Percentiles rank a stretch among this genome's conserved stretches.
Conservation (phyloP, 2,329 filamentous ascomycete genomes). For the Colletotrichum sansevieriae region DNA sequence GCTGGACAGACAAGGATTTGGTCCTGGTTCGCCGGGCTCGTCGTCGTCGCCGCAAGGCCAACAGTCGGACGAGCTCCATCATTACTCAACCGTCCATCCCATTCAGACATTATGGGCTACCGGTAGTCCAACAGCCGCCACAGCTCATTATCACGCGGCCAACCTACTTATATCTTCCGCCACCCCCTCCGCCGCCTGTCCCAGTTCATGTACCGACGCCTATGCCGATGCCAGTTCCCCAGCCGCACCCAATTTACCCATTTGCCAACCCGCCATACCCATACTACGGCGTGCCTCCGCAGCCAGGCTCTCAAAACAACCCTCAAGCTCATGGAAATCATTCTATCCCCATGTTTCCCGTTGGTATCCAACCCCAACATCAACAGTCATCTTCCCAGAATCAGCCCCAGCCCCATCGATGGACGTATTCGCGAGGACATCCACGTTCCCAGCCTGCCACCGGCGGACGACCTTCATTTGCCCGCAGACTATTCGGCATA, state of each 20-base stretch:
- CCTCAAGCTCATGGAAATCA: background rate
- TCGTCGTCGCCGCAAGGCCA: conserved; percentile 3
- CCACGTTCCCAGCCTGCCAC: conserved; percentile 4
- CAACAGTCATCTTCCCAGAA: background rate
- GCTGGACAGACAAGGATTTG: conserved; percentile 27
- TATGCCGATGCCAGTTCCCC: conserved; percentile 28
- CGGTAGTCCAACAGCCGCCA: conserved; percentile 2
- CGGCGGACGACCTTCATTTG: conserved; percentile 15
- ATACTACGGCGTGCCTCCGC: conserved; percentile 7
- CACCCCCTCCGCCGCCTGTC: conserved; percentile 30
- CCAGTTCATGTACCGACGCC: conserved; percentile 21
- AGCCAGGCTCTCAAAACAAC: background rate
- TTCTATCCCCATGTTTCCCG: background rate
- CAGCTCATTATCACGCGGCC: conserved; percentile 1
- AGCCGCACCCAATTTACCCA: conserved; percentile 41
- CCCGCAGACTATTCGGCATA: conserved; percentile 43
- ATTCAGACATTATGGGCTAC: conserved; percentile 29
- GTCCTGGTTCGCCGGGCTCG: conserved; percentile 28
- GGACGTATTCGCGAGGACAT: background rate
- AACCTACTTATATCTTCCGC: conserved; percentile 10
- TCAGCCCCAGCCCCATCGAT: conserved; percentile 11
- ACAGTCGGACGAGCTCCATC: conserved; percentile 7
- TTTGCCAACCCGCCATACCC: conserved; percentile 40
- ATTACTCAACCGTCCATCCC: conserved; percentile 17
- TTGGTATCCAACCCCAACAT: background rate